phyloP scores from a whole-genome alignment of 2,329 filamentous ascomycete genomes.

The Phaeosphaeriaceae sp. region DNA sequence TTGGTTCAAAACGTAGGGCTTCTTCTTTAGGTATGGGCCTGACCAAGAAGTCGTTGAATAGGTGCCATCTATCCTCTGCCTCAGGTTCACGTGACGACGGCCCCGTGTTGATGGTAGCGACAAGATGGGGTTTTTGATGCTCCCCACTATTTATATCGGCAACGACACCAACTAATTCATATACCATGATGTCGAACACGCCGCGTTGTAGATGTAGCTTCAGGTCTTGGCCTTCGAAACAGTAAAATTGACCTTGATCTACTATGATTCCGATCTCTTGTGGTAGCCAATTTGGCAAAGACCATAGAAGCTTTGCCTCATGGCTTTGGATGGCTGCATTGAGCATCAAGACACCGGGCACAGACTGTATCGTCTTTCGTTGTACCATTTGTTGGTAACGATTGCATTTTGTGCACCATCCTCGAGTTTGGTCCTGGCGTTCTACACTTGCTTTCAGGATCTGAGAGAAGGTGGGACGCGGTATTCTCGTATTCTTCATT shows the following conservation, averaged over 20 bases:
- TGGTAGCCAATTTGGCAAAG: conserved; percentile 86
- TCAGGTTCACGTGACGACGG: conserved; percentile 68
- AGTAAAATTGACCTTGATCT: conserved; percentile 89
- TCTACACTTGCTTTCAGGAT: conserved; percentile 93
- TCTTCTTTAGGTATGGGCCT: conserved; percentile 79
- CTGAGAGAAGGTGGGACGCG: conserved; percentile 74
- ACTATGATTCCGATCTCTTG: conserved; percentile 93
- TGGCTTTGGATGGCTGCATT: conserved; percentile 77
- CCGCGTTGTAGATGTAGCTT: conserved; percentile 79
- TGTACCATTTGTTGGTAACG: conserved; percentile 88
- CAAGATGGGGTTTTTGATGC: conserved; percentile 86
- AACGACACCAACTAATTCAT: conserved; percentile 88
- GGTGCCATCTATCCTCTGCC: conserved; percentile 79
- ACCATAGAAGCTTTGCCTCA: conserved; percentile 83
- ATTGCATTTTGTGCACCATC: conserved; percentile 92
- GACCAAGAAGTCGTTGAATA: conserved; percentile 98
- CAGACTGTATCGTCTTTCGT: conserved; percentile 79
- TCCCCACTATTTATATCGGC: conserved; percentile 87
- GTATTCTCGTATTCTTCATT: conserved; percentile 63
- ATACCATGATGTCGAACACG: conserved; percentile 82
- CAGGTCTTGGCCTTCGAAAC: conserved; percentile 91
- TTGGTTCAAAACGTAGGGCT: conserved; percentile 84
- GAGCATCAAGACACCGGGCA: conserved; percentile 86
- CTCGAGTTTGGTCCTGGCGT: conserved; percentile 83
- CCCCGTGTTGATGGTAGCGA: conserved; percentile 85